Evolutionary conservation across 83 land plant genomes (phyloP).

Genomic region (Diphasiastrum complanatum): DNA sequence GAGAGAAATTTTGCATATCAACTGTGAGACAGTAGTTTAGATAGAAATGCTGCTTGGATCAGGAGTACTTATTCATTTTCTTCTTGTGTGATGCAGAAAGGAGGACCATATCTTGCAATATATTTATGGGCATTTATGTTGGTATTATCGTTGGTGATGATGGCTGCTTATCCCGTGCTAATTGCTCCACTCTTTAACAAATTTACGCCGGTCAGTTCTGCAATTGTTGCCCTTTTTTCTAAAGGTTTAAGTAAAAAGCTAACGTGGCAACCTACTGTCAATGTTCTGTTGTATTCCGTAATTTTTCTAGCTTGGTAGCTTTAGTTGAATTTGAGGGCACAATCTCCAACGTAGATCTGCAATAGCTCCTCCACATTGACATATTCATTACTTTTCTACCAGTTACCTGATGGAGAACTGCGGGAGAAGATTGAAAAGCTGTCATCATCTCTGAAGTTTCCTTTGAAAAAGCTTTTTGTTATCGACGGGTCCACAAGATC

Average conservation of each 20-base stretch:
- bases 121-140: slow-evolving; percentile 95
- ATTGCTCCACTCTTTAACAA: slow-evolving; percentile 98
- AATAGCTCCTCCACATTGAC: background rate
- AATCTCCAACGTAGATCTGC: background rate
- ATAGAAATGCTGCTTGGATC: no score
- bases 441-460: slow-evolving; percentile 85
- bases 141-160: slow-evolving; percentile 71
- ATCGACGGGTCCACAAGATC: slow-evolving; percentile 97
- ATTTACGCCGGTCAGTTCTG: slow-evolving; percentile 83
- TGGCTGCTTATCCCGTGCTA: slow-evolving; percentile 82
- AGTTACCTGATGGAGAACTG: slow-evolving; percentile 90
- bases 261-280: no score
- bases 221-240: background rate
- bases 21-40: no score
- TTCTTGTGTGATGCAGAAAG: slow-evolving; percentile 95
- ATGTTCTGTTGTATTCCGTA: no score
- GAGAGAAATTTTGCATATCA: no score
- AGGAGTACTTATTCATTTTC: background rate
- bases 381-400: background rate
- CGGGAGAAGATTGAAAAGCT: slow-evolving; percentile 73
- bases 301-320: no score
- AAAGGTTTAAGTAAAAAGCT: no score
- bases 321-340: no score
- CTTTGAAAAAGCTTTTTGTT: slow-evolving; percentile 91
- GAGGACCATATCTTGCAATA: slow-evolving; percentile 94